Conservation (phyloP, 257 asterid genomes). For the Knoxia roxburghii region DNA sequence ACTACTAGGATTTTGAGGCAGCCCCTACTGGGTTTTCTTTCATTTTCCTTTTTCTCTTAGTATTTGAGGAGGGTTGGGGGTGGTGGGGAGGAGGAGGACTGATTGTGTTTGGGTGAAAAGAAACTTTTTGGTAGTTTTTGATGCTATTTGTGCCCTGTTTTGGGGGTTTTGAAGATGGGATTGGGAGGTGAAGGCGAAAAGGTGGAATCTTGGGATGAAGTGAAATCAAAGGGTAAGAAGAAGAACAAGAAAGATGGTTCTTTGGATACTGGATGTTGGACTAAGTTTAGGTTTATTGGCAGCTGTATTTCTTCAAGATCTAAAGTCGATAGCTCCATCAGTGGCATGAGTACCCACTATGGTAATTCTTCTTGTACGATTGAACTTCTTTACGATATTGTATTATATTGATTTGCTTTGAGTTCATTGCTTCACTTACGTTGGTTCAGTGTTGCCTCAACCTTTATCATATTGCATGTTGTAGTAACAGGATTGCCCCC, state of each 20-base stretch:
- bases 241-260: conserved; percentile 25
- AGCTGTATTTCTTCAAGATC: conserved; percentile 96
- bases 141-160: conserved; percentile 32
- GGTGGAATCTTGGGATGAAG: conserved; percentile 48
- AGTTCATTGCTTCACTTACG: neutral
- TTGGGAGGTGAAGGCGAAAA: conserved; percentile 35
- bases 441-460: neutral
- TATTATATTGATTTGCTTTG: neutral
- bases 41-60: neutral
- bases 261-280: conserved; percentile 68
- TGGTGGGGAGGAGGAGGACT: conserved; percentile 7
- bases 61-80: conserved; percentile 9
- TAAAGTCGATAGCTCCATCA: conserved; percentile 86
- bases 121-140: conserved; percentile 16
- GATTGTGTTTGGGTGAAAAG: conserved; percentile 13
- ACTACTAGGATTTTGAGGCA: conserved; percentile 14
- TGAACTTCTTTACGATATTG: conserved; percentile 1
- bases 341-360: conserved; percentile 75
- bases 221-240: conserved; percentile 37
- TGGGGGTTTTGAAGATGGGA: conserved; percentile 56
- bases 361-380: conserved; percentile 38
- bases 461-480: conserved; percentile 8
- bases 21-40: neutral
- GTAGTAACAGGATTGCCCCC: neutral
- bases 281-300: conserved; percentile 61